Evolutionary conservation across 768 basidiomycete species (phyloP).

Genomic region (Arthromyces matolae): DNA sequence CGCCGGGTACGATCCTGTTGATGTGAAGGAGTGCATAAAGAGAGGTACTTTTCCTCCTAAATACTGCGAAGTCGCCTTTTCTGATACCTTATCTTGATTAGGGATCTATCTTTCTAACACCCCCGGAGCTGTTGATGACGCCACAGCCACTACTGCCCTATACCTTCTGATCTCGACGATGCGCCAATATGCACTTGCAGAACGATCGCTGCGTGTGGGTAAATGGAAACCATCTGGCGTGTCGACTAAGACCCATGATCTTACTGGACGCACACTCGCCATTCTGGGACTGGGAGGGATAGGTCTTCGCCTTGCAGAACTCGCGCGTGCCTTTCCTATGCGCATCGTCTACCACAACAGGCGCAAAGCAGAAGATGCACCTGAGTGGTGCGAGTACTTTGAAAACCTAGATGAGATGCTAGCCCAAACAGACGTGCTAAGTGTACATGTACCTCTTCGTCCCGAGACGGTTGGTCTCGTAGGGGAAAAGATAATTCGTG

Average conservation of each 20-base stretch:
- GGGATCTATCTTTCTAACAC: constrained; percentile 85
- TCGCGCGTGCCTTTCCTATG: constrained; percentile 84
- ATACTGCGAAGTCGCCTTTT: neutral
- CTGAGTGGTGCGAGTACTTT: constrained; percentile 77
- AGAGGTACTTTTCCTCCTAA: constrained; percentile 42
- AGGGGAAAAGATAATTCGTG: constrained; percentile 69
- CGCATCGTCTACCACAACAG: constrained; percentile 80
- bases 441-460: constrained; percentile 80
- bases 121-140: constrained; percentile 86
- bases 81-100: constrained; percentile 26
- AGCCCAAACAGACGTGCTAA: constrained; percentile 73
- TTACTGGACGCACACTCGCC: constrained; percentile 65
- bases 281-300: constrained; percentile 80
- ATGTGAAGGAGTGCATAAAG: constrained; percentile 68
- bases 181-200: constrained; percentile 67
- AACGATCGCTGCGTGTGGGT: constrained; percentile 51
- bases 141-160: constrained; percentile 84
- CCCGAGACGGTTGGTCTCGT: constrained; percentile 71
- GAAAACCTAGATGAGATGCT: constrained; percentile 61
- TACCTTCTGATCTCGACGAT: constrained; percentile 78
- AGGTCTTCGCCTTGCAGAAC: constrained; percentile 63
- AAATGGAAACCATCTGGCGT: constrained; percentile 59
- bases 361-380: constrained; percentile 51
- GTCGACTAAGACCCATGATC: constrained; percentile 52
- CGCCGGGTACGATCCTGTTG: constrained; percentile 89